Base-by-base conservation (phyloP, 1,284 basidiomycete species). In the Apiotrichum mycotoxinovorans region DNA sequence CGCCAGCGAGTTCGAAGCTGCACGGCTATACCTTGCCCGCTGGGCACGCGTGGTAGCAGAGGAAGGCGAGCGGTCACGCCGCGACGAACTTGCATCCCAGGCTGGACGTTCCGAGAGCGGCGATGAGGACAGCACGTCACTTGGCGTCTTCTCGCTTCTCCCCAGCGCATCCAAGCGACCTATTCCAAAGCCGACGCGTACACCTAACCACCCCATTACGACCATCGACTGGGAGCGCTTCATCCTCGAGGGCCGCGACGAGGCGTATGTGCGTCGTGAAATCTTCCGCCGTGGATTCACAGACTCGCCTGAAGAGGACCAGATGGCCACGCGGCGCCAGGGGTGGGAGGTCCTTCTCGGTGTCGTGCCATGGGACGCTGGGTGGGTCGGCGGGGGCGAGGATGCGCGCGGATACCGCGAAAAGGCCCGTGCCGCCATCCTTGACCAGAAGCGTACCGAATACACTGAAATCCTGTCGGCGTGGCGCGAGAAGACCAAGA, bases 1-100 rank as follows among this genome's bases (percentile, higher is more conserved):
- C 1, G 70, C 72, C 3, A 67, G 87, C 15, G 91, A 94, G 74
- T 98, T 95, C 72, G 96, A 98, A 75, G 89, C 88, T 56, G 95
- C 96, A 0, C 81, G 95, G 3, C 91, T 98, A 7, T 98, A 98
- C 73, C 83, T 99, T 10, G 96, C 96, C 1, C 84, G 91, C 30
- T 99, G 96, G 96, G 95, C 96, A 0, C 82, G 93, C 25, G 77
- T 79, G 46, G 95, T 98, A 0, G 95, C 93, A 1, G 93, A 96
- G 75, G 93, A 96, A 72, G 93, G 93, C 9, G 93, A 97, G 72
- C 83, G 89, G 14, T 85, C 91, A 10, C 82, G 92, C 34, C 79
- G 85, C 60, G 82, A 83, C 50, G 91, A 96, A 73, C 84, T 79
- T 17, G 74, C 72, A 1, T 54, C 64, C 2, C 66, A 66, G 25